Evolutionary conservation across 1,139 yeast species (phyloP).

Genomic region (Hansenula sp.): DNA sequence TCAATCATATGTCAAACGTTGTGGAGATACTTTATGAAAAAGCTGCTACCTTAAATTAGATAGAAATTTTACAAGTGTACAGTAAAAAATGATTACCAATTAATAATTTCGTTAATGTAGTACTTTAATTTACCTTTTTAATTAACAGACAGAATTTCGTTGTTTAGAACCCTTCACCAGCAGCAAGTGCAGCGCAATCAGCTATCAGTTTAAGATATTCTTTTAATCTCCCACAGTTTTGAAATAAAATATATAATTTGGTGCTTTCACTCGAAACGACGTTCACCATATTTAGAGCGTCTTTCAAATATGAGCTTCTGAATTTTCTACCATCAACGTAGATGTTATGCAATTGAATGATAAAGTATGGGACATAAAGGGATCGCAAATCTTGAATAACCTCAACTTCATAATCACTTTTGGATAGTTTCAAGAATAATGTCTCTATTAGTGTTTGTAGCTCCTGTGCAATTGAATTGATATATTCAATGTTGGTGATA

Average conservation of each 20-base stretch:
- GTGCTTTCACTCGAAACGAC: slow-evolving; percentile 47
- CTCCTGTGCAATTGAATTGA: slow-evolving; percentile 16
- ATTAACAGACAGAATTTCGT: too few species aligned
- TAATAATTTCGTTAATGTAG: background rate
- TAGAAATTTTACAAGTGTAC: background rate
- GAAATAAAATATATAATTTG: slow-evolving; percentile 51
- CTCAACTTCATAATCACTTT: slow-evolving; percentile 20
- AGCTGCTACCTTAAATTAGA: slow-evolving; percentile 70
- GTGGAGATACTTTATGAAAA: slow-evolving; percentile 92
- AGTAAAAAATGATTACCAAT: background rate
- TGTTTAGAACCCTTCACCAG: slow-evolving; percentile 15
- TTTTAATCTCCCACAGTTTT: slow-evolving; percentile 54
- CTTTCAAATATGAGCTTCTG: slow-evolving; percentile 35
- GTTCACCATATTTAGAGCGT: slow-evolving; percentile 57
- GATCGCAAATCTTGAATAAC: slow-evolving; percentile 42
- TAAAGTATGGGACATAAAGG: slow-evolving; percentile 68
- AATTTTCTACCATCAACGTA: slow-evolving; percentile 39
- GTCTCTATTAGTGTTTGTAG: slow-evolving; percentile 8
- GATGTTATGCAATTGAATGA: slow-evolving; percentile 58
- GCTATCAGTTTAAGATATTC: slow-evolving; percentile 63
- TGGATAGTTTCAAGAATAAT: slow-evolving; percentile 26
- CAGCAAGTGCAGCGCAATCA: slow-evolving; percentile 24
- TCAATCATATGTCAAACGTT: slow-evolving; percentile 81
- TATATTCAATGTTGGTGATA: background rate
- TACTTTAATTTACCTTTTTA: background rate